Evolutionary conservation across 139 green algal species (phyloP), one percentile per base, ranked within the genome.

Genomic region (Coelastrella sp.): DNA sequence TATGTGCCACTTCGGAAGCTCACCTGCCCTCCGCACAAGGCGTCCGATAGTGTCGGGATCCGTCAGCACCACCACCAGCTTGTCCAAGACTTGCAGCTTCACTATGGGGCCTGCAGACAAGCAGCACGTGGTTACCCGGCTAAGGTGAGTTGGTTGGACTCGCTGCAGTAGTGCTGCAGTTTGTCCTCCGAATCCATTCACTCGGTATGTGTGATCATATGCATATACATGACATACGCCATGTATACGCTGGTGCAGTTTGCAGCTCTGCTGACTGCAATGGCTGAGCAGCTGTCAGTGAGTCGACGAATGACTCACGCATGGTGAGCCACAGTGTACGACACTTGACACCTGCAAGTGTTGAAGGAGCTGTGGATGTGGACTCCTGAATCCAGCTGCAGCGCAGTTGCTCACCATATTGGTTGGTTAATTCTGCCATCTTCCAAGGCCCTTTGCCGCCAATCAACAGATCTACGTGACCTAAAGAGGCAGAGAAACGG

Each of bases 21-120:
- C 56, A 66, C 83, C 83, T 88, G 66, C 68, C 13, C 23, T 80
- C 8, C 68, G 14, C 7, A 19, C 10, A 11, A 88, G 19, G 17
- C 66, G 47, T 54, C 54, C 74, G 22, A 88, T 80, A 17, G 56
- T 68, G 4, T 66, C 20, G 3, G 83, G 83, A 20, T 88, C 68
- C 66, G 65, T 81, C 13, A 88, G 83, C 54, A 88, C 54, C 20
- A 80, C 17, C 19, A 10, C 5, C 19, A 80, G 16, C 3, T 19
- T 19, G 65, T 65, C 68, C 68, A 88, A 23, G 20, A 88, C 13
- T 54, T 88, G 83, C 19, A 88, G 5, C 83, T 80, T 88, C 47
- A 73, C 80, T 54, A 68, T 7, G n/a, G 54, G 68, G 4, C 68
- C 68, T 76, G 68, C 10, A 10, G 11, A 13, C 10, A 75, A 59